These are phyloP conservation scores for Fusarium sp. DNA, from an alignment of 2,329 filamentous ascomycete species.

Conservation along the genomic window DNA sequence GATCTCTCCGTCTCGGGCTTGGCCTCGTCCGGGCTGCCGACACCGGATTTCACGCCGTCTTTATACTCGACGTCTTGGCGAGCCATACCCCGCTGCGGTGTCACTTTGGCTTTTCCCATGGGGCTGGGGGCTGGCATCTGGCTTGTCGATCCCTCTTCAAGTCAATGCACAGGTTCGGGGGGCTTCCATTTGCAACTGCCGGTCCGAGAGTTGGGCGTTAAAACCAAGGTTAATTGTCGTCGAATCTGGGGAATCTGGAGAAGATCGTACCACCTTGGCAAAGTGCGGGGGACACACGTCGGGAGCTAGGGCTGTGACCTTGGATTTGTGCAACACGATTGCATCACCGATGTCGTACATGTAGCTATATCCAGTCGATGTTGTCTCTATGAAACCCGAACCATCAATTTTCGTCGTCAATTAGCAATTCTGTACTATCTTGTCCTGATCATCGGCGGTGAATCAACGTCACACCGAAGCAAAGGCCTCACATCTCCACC, in stretches of 20 bases:
- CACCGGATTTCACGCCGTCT: background rate
- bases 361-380: background rate
- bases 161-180: background rate
- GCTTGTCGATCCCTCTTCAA: constrained; percentile 4
- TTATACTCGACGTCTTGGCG: background rate
- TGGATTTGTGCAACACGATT: background rate
- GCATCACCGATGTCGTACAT: background rate
- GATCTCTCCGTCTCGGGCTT: background rate
- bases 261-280: constrained; percentile 3
- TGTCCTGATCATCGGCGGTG: too few relatives aligned
- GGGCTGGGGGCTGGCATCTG: background rate
- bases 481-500: too few relatives aligned
- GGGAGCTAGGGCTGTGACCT: constrained; percentile 1
- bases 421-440: too few relatives aligned
- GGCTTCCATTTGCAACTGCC: background rate
- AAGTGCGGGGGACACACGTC: constrained; percentile 7
- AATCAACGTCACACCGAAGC: too few relatives aligned
- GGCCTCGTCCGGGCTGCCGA: too few relatives aligned
- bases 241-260: background rate
- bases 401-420: too few relatives aligned
- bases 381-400: background rate
- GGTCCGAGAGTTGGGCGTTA: background rate
- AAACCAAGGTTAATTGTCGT: background rate
- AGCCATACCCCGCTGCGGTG: constrained; percentile 3
- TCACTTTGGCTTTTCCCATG: background rate